These are phyloP conservation scores for Platanus orientalis DNA, from an alignment of 164 flowering plant genomes.

Conservation along the genomic window DNA sequence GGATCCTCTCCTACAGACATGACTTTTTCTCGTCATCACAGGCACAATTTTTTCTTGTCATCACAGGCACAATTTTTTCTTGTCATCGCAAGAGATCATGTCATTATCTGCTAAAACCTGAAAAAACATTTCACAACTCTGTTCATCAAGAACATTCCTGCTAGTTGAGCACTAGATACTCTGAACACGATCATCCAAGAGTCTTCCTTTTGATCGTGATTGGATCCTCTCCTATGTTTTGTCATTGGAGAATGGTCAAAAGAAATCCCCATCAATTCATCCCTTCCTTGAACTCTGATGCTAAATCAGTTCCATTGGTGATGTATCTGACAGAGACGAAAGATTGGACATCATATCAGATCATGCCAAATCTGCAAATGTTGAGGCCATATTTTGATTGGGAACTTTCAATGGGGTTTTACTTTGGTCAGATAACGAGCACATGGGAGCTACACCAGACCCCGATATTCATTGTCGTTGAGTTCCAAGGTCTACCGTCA, in stretches of 20 bases:
- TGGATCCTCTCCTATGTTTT: constrained; percentile 27
- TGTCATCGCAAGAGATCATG: not conserved
- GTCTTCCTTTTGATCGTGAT: constrained; percentile 9
- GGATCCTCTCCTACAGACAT: constrained; percentile 18
- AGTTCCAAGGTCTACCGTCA: too few species aligned
- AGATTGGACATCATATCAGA: constrained; percentile 66
- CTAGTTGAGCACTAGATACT: constrained; percentile 26
- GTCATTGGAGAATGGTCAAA: constrained; percentile 2
- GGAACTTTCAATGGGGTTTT: not conserved
- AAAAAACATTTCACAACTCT: constrained; percentile 26
- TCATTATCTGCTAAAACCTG: constrained; percentile 21
- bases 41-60: too few species aligned
- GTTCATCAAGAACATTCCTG: constrained; percentile 26
- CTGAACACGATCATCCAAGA: constrained; percentile 24
- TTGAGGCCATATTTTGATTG: constrained; percentile 15
- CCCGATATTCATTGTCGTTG: too few species aligned
- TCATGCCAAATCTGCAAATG: constrained; percentile 59
- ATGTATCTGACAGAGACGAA: constrained; percentile 25
- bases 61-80: constrained; percentile 32
- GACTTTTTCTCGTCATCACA: too few species aligned
- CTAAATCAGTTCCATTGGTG: constrained; percentile 12
- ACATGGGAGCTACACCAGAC: too few species aligned
- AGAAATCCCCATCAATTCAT: constrained; percentile 2
- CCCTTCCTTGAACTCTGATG: constrained; percentile 4
- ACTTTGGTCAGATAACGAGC: constrained; percentile 15